Conservation (phyloP, 768 basidiomycete genomes). For the Trametes gibbosa region DNA sequence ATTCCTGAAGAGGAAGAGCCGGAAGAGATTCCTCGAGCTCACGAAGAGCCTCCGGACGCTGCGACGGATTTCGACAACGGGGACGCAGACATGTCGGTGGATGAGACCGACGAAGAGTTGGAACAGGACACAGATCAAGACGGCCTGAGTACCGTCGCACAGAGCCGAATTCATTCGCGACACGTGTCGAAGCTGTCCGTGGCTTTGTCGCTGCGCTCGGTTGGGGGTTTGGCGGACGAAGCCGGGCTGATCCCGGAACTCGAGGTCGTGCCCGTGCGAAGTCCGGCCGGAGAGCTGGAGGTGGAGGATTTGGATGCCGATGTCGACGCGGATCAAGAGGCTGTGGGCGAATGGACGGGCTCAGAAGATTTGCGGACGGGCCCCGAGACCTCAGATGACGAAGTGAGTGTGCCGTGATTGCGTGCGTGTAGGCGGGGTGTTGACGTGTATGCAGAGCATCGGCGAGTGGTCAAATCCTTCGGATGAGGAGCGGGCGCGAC, state of each 20-base stretch:
- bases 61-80: slow-evolving; percentile 31
- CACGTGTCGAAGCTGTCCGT: slow-evolving; percentile 67
- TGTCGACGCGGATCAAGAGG: slow-evolving; percentile 36
- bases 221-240: slow-evolving; percentile 41
- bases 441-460: slow-evolving; percentile 54
- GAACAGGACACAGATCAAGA: slow-evolving; percentile 35
- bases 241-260: slow-evolving; percentile 16
- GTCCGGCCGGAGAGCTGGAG: slow-evolving; percentile 31
- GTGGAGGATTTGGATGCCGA: slow-evolving; percentile 35
- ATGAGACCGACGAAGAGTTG: slow-evolving; percentile 16
- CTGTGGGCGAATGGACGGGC: slow-evolving; percentile 77
- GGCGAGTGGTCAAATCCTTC: slow-evolving; percentile 92
- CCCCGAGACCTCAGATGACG: slow-evolving; percentile 59
- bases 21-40: slow-evolving; percentile 43
- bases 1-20: slow-evolving; percentile 77
- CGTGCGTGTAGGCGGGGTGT: slow-evolving; percentile 5
- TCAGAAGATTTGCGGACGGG: slow-evolving; percentile 63
- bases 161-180: slow-evolving; percentile 60
- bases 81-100: slow-evolving; percentile 15
- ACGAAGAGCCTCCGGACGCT: slow-evolving; percentile 24
- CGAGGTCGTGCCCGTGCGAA: slow-evolving; percentile 25
- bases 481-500: slow-evolving; percentile 81
- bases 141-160: slow-evolving; percentile 44
- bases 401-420: slow-evolving; percentile 44
- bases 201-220: slow-evolving; percentile 63